Base-by-base conservation (phyloP, 768 basidiomycete genomes). In the Naganishia onofrii region DNA sequence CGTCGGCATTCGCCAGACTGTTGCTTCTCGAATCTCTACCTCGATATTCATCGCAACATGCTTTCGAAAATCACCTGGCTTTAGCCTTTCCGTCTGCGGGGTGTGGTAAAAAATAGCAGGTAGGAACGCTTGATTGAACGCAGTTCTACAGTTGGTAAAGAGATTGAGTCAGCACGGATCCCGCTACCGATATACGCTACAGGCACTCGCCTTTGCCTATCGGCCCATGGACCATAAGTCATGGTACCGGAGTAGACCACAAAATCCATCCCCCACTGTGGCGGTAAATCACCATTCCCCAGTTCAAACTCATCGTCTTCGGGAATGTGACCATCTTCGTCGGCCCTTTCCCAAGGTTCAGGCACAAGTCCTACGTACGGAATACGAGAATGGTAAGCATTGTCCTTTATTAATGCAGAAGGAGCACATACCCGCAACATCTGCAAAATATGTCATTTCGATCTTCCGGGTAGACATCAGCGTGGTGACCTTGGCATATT, bases 201-300 rank as follows among this genome's bases (percentile, higher is more conserved):
- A 7, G 31, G 26, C 70, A 60, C 82, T 74, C 76, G 88, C 91
- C 93, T 84, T 80, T 96, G 95, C 29, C 94, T 85, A 81, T 98
- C 95, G 28, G 93, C 90, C 95, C 95, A 98, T 3, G 95, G 95
- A 5, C 95, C 95, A 77, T 97, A 98, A 23, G 87, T 85, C 42
- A 96, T 73, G 42, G 84, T 79, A 0, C 92, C 94, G 21, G 88
- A 88, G 69, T 87, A 83, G n/a, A 97, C 83, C 21, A 88, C 85
- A 21, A 98, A 74, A 76, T 98, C 91, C 29, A 96, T 82, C 2
- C 94, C 95, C 91, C 93, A 98, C 77, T 98, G 92, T 7, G 95
- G 95, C 26, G 90, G 84, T 51, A 89, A 77, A 75, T 91, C 93
- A 0, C 92, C 89, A 76, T 96, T 96, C 2, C 91, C 93, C 60